Evolutionary conservation across 2,329 filamentous ascomycete genomes (phyloP).

Genomic region (Botrytis squamosa): DNA sequence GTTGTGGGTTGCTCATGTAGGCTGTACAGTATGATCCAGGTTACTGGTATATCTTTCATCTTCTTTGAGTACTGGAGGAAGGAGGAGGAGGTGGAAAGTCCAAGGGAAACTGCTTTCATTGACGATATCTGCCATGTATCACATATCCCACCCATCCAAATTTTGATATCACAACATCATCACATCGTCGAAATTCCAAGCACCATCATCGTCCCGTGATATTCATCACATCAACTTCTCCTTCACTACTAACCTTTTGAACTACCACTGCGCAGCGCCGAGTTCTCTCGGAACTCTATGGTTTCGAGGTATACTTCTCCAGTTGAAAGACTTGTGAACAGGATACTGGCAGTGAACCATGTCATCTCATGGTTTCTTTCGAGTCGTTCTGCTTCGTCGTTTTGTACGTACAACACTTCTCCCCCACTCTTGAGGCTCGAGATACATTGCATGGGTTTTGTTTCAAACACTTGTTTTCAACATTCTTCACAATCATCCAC

Average conservation of each 20-base stretch:
- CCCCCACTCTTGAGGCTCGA: not conserved
- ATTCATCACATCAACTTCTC: too few species aligned
- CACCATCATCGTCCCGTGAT: not conserved
- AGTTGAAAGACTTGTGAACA: too few species aligned
- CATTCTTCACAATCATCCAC: rapidly evolving
- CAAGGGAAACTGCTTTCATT: not conserved
- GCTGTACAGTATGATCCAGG: too few species aligned
- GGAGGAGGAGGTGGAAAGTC: too few species aligned
- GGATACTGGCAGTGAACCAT: too few species aligned
- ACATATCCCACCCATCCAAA: not conserved
- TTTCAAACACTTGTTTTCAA: not conserved
- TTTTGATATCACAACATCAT: not conserved
- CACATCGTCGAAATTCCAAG: not conserved
- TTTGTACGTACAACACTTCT: not conserved
- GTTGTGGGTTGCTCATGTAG: too few species aligned
- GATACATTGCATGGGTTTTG: not conserved
- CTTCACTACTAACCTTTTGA: too few species aligned
- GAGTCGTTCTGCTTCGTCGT: not conserved
- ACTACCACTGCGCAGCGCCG: too few species aligned
- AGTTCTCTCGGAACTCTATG: not conserved
- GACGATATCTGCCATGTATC: not conserved
- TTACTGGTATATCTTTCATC: too few species aligned
- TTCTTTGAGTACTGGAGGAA: not conserved
- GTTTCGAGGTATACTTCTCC: not conserved
- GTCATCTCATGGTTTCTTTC: not conserved